Evolutionary conservation across 805 yeast genomes (phyloP), one percentile per base, ranked within the genome.

Genomic region (Huiozyma sinensis): DNA sequence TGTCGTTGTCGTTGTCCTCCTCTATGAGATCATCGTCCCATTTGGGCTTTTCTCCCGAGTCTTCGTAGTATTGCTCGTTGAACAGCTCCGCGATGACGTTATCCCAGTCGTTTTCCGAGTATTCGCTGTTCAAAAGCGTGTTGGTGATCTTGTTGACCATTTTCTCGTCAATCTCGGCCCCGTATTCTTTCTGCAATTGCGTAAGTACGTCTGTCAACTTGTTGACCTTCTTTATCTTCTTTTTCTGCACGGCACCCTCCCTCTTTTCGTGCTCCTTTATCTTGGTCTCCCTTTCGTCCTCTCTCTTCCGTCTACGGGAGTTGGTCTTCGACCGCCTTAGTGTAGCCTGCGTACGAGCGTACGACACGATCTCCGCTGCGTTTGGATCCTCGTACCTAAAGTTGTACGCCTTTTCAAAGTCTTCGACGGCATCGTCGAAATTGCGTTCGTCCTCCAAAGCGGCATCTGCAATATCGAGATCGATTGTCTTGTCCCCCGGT

Each of bases 261-360:
- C 72, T 75, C 52, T 76, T 73, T 47, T 68, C 63, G 43, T 76
- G 73, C 47, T 73, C 79, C 50, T 71, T 66, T 37, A 63, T 66
- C 44, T 72, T 75, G 40, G 66, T 71, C 38, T 77, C 82, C 40
- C 68, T 73, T 62, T 79, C 77, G 58, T 72, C 75, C 38, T 85
- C 86, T 68, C 97, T 79, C 63, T 81, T 81, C 63, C 81, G 78
- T 69, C 87, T 87, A 54, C 98, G 77, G 9, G 83, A 63, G 52
- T 80, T 77, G 47, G 79, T 72, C 42, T 78, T 79, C 17, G 82
- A 78, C 59, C 98, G 74, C 67, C 98, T 80, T 58, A 88, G 72
- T 0, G 97, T 87, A 27, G 92, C 95, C 64, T 88, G 96, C 37
- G 71, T 81, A 75, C 98, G 87, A 2, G 97, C 97, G 68, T 90